Evolutionary conservation across 306 rosid species (phyloP).

Genomic region (Mimosa pudica): DNA sequence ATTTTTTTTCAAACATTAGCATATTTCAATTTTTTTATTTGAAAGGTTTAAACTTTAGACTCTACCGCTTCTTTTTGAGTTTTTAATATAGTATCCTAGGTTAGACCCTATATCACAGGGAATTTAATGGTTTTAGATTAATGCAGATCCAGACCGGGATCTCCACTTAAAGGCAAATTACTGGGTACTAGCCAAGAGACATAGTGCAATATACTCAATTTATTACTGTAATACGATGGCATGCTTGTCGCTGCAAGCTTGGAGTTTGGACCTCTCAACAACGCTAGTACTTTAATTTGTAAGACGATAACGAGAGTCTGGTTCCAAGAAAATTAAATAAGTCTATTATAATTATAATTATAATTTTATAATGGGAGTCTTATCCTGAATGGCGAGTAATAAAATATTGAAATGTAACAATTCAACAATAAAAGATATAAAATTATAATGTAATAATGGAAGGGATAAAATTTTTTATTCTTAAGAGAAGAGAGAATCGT

Average conservation of each 20-base stretch:
- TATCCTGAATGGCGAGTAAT: background rate
- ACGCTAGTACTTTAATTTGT: background rate
- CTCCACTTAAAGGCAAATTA: too few species aligned
- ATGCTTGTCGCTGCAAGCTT: background rate
- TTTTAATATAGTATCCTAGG: too few species aligned
- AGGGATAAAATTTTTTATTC: background rate
- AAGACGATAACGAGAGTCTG: background rate
- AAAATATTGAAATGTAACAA: background rate
- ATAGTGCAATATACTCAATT: background rate
- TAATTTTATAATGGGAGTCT: background rate
- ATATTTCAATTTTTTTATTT: too few species aligned
- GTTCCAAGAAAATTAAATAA: background rate
- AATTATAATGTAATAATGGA: background rate
- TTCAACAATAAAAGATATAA: background rate
- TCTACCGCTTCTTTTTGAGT: too few species aligned
- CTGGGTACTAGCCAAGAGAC: too few species aligned
- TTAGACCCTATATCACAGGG: too few species aligned
- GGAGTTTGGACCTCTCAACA: background rate
- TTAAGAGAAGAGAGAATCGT: background rate
- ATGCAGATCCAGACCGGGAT: too few species aligned
- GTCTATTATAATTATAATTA: background rate
- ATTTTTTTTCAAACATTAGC: too few species aligned
- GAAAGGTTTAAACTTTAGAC: too few species aligned
- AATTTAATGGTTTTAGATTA: too few species aligned
- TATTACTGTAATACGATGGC: background rate